These are phyloP conservation scores for Chlamydomonas reinhardtii DNA, from an alignment of 163 green algal genomes.

Conservation along the genomic window DNA sequence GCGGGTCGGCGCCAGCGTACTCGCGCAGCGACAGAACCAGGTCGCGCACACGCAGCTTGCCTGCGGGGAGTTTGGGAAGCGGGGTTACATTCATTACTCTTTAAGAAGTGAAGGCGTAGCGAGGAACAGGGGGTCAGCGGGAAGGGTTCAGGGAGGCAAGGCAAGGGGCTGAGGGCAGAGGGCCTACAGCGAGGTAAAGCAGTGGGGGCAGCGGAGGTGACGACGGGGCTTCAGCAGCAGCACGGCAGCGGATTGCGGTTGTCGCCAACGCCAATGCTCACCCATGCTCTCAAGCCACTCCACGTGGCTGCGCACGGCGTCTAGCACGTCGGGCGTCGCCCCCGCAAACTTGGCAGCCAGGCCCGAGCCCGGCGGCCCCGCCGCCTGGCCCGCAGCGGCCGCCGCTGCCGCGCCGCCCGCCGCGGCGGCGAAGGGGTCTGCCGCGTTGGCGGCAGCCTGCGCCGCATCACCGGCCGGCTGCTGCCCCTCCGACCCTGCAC, in stretches of 20 bases:
- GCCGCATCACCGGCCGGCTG: no score
- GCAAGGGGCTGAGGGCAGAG: no score
- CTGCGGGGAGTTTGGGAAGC: no score
- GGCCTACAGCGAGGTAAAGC: no score
- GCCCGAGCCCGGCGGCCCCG: neutral
- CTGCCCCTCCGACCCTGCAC: neutral
- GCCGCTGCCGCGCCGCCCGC: constrained; percentile 20
- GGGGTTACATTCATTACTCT: no score
- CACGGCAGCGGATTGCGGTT: no score
- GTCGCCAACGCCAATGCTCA: neutral
- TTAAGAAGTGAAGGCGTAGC: no score
- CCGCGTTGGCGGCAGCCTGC: no score
- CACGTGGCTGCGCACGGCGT: constrained; percentile 74
- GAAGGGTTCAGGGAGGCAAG: no score
- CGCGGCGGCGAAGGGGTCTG: neutral
- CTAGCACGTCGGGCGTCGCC: constrained; percentile 42
- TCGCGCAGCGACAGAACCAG: constrained; percentile 88
- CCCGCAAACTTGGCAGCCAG: constrained; percentile 2
- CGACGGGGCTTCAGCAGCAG: no score
- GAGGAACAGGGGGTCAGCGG: no score
- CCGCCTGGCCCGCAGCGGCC: neutral
- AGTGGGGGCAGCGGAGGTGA: no score
- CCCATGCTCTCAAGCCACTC: constrained; percentile 77
- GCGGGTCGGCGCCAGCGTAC: constrained; percentile 74
- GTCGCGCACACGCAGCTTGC: constrained; percentile 74